Evolutionary conservation across 345 rosid genomes (phyloP).

Genomic region (Laguncularia racemosa): DNA sequence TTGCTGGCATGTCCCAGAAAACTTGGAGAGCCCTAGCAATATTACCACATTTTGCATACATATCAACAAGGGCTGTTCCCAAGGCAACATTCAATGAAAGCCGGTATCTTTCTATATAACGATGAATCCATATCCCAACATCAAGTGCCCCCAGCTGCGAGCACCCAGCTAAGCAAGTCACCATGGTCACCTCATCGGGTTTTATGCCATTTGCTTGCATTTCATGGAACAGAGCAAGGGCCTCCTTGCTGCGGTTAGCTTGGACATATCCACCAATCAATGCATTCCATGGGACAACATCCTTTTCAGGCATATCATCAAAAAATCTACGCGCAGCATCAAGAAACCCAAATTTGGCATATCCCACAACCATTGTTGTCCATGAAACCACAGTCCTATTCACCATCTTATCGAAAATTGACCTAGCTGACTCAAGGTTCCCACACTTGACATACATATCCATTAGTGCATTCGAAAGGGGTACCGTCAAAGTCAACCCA

Average conservation of each 20-base stretch:
- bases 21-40: conserved; percentile 56
- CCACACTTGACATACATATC: conserved; percentile 87
- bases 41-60: conserved; percentile 89
- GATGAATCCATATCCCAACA: conserved; percentile 78
- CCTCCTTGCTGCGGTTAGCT: conserved; percentile 58
- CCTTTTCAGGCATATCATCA: conserved; percentile 57
- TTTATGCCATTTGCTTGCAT: conserved; percentile 55
- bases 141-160: conserved; percentile 88
- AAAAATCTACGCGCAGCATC: conserved; percentile 53
- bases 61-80: conserved; percentile 77
- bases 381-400: conserved; percentile 56
- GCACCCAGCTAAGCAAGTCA: conserved; percentile 82
- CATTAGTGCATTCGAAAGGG: conserved; percentile 68
- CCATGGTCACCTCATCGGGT: conserved; percentile 73
- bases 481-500: conserved; percentile 41
- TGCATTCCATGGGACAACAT: conserved; percentile 78
- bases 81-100: conserved; percentile 49
- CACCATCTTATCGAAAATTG: conserved; percentile 44
- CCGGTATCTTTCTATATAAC: conserved; percentile 47
- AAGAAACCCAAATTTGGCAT: conserved; percentile 54
- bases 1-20: conserved; percentile 50
- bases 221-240: conserved; percentile 58
- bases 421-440: conserved; percentile 39
- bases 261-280: conserved; percentile 70
- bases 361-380: conserved; percentile 73